Percentiles rank a stretch among this genome's conserved stretches.
These are phyloP conservation scores for Deinandra increscens DNA, from an alignment of 129 eudicot species.

Conservation along the genomic window DNA sequence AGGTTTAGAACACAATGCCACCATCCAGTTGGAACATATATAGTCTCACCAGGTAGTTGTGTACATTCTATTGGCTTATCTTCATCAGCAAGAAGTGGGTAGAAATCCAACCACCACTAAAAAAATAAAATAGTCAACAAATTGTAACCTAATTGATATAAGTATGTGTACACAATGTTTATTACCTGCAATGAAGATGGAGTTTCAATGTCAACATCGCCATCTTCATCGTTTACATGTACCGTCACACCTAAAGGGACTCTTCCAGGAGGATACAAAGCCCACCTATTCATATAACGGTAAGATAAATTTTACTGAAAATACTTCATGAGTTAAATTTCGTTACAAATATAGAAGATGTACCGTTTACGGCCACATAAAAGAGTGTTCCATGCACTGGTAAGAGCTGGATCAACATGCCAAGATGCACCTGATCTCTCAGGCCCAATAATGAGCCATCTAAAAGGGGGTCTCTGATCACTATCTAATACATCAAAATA, in stretches of 20 bases:
- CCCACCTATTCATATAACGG: constrained; percentile 66
- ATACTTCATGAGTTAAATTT: background rate
- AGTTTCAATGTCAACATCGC: constrained; percentile 89
- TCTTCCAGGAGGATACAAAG: constrained; percentile 97
- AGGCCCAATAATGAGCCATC: constrained; percentile 98
- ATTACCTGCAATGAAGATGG: constrained; percentile 94
- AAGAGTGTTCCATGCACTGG: constrained; percentile 93
- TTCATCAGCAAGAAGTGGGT: constrained; percentile 81
- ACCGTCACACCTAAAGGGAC: constrained; percentile 97
- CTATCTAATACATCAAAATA: constrained; percentile 72
- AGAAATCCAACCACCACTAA: constrained; percentile 97
- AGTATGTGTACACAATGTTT: constrained; percentile 12
- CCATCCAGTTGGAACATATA: constrained; percentile 97
- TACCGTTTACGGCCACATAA: constrained; percentile 94
- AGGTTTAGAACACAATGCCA: constrained; percentile 98
- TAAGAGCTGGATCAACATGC: constrained; percentile 99
- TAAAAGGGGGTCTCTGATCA: constrained; percentile 77
- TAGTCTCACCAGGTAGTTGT: constrained; percentile 94
- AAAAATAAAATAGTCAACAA: constrained; percentile 11
- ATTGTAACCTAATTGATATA: background rate
- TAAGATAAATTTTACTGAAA: constrained; percentile 4
- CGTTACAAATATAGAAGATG: background rate
- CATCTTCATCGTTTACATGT: constrained; percentile 96
- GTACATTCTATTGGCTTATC: constrained; percentile 94
- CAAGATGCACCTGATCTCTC: constrained; percentile 99